A percentile compares a stretch with the other conserved stretches of the same genome.
Conservation (phyloP, 805 yeast species). For the Vanderwaltozyma verrucispora region DNA sequence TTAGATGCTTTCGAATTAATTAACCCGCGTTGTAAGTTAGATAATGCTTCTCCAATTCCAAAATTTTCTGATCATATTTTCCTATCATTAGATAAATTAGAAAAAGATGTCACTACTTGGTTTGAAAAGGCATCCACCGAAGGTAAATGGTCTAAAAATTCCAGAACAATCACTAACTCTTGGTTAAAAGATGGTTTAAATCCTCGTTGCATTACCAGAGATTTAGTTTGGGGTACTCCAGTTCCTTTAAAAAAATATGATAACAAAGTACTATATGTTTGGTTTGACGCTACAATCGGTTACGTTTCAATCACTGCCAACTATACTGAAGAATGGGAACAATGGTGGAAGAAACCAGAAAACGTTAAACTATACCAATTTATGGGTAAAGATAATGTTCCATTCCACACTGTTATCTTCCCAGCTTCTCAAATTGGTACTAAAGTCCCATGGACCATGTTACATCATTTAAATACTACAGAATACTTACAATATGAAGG, state of each 20-base stretch:
- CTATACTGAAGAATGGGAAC: conserved; percentile 68
- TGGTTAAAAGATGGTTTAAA: conserved; percentile 92
- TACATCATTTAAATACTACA: conserved; percentile 86
- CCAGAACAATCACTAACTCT: conserved; percentile 76
- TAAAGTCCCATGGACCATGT: conserved; percentile 76
- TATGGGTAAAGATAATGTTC: conserved; percentile 99
- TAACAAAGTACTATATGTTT: conserved; percentile 88
- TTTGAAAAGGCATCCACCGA: conserved; percentile 50
- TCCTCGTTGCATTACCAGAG: conserved; percentile 96
- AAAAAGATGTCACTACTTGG: conserved; percentile 68
- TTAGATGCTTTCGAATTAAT: conserved; percentile 89
- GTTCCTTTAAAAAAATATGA: conserved; percentile 83
- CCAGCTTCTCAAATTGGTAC: conserved; percentile 92
- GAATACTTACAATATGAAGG: conserved; percentile 97
- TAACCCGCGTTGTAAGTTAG: conserved; percentile 92
- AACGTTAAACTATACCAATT: conserved; percentile 84
- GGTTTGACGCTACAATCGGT: conserved; percentile 99
- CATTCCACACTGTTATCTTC: conserved; percentile 97
- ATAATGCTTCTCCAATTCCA: conserved; percentile 69
- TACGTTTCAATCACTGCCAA: conserved; percentile 93
- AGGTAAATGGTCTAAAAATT: conserved; percentile 89
- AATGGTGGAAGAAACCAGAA: conserved; percentile 96
- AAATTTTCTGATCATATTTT: conserved; percentile 79
- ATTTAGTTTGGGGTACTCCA: conserved; percentile 96
- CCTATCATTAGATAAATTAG: conserved; percentile 73